These are phyloP conservation scores for Geotrichum carabidarum DNA, from an alignment of 1,139 yeast species.

Conservation along the genomic window DNA sequence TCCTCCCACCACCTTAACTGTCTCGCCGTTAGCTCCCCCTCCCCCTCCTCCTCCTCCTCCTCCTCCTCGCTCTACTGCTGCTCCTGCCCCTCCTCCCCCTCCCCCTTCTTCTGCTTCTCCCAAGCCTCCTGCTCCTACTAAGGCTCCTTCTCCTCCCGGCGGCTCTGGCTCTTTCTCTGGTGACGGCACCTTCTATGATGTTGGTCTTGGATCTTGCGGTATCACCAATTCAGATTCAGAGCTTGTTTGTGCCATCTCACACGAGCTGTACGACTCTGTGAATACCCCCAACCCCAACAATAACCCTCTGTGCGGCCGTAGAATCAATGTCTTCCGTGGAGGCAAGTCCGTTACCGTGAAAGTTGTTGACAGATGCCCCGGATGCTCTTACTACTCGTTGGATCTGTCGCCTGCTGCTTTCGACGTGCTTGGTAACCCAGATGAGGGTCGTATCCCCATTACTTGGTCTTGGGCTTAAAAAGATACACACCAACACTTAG, in stretches of 20 bases:
- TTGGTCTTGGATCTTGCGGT: slow-evolving; percentile 65
- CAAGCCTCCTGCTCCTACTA: slow-evolving; percentile 19
- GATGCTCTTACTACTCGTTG: slow-evolving; percentile 45
- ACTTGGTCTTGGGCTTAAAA: slow-evolving; percentile 43
- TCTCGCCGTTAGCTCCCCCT: slow-evolving; percentile 35
- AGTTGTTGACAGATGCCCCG: slow-evolving; percentile 52
- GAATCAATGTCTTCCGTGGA: slow-evolving; percentile 42
- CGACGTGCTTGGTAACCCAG: slow-evolving; percentile 40
- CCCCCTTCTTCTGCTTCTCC: slow-evolving; percentile 21
- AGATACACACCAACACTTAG: background rate
- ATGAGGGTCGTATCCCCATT: slow-evolving; percentile 46
- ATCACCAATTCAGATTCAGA: slow-evolving; percentile 45
- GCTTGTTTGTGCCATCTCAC: slow-evolving; percentile 41
- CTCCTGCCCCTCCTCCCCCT: slow-evolving; percentile 25
- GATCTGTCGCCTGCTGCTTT: slow-evolving; percentile 56
- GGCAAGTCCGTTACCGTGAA: slow-evolving; percentile 48
- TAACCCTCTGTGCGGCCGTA: slow-evolving; percentile 47
- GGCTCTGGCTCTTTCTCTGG: slow-evolving; percentile 41
- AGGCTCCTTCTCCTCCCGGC: slow-evolving; percentile 20
- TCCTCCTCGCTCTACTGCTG: slow-evolving; percentile 22
- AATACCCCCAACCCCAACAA: slow-evolving; percentile 38
- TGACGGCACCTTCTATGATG: slow-evolving; percentile 54
- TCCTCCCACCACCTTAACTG: slow-evolving; percentile 29
- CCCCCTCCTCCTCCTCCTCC: slow-evolving; percentile 33
- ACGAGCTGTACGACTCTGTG: slow-evolving; percentile 35